phyloP scores from a whole-genome alignment of 2,329 filamentous ascomycete genomes.

The Colletotrichum sp. region DNA sequence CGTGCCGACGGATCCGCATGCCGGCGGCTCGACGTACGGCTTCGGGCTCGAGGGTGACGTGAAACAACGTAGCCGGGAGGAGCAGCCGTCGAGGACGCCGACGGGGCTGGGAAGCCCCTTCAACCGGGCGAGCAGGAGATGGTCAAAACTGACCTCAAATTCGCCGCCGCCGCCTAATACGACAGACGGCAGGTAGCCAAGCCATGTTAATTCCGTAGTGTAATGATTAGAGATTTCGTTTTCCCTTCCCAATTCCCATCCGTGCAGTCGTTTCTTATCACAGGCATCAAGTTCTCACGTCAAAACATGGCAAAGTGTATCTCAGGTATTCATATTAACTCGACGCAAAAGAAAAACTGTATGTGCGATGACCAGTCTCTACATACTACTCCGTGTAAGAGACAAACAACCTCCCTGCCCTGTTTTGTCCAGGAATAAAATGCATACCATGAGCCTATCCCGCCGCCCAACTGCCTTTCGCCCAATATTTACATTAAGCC shows the following conservation, averaged over 20 bases:
- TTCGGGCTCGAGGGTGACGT: slow-evolving; percentile 36
- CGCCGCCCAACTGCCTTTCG: background rate
- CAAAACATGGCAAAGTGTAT: background rate
- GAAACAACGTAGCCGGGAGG: slow-evolving; percentile 12
- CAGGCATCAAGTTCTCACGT: background rate
- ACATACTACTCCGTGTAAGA: background rate
- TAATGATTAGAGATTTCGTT: background rate
- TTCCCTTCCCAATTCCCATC: background rate
- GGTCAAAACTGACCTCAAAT: background rate
- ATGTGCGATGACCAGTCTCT: background rate
- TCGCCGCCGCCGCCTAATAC: background rate
- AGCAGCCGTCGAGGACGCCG: slow-evolving; percentile 3
- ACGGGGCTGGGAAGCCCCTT: slow-evolving; percentile 10
- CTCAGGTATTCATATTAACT: background rate
- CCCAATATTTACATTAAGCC: slow-evolving; percentile 17
- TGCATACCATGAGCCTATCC: background rate
- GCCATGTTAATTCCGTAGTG: background rate
- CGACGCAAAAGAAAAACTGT: background rate
- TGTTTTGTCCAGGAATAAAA: background rate
- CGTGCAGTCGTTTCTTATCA: background rate
- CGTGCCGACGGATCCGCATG: slow-evolving; percentile 21
- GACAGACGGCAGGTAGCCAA: background rate
- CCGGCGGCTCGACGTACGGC: slow-evolving; percentile 28
- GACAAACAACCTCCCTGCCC: background rate
- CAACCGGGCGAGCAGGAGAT: slow-evolving; percentile 1